Base-by-base conservation (phyloP, 495 filamentous ascomycete genomes). In the Xylaria intraflava region DNA sequence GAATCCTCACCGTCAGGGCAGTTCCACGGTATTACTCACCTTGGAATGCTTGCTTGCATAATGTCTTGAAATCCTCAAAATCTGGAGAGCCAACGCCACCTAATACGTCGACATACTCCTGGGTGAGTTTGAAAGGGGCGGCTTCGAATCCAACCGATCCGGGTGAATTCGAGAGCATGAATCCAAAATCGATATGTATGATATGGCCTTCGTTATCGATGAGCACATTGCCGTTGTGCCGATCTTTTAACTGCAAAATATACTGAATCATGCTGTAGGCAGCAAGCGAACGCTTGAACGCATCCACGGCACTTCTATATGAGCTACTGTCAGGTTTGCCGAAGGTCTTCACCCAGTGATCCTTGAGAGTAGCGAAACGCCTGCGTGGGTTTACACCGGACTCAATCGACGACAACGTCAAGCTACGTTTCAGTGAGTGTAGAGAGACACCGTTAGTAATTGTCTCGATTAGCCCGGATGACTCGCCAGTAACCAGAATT, bases 161-260 rank as follows among this genome's bases (percentile, higher is more conserved):
- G 16, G 86, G 86, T 16, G 85, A 87, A 65, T 89, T 89, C 6
- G 82, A 86, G 41, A 89, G 75, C 86, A 89, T 89, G 65, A 89
- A 89, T 41, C 86, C 86, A 65, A 89, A 89, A 67, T 89, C 86
- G 53, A 89, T 89, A 62, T 89, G 86, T 53, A 89, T 85, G 23
- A 89, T 86, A 59, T 89, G 86, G 14, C 86, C 86, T 62, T 85
- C 78, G 62, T 86, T 87, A 61, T 89, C 86, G 58, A 89, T 85
- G 41, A 89, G 72, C 27, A 89, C 83, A 59, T 89, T 89, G 16
- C 86, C 86, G 60, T 89, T 89, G 69, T 89, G 86, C n/a, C 86
- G 74, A 62, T 89, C 86, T 61, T 89, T 89, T 23, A 89, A 74
- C 62, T 89, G 86, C 42, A 89, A 71, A 56, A 89, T 75, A 61